Evolutionary conservation across 2,329 filamentous ascomycete genomes (phyloP).

Genomic region (Fusarium burgessii): DNA sequence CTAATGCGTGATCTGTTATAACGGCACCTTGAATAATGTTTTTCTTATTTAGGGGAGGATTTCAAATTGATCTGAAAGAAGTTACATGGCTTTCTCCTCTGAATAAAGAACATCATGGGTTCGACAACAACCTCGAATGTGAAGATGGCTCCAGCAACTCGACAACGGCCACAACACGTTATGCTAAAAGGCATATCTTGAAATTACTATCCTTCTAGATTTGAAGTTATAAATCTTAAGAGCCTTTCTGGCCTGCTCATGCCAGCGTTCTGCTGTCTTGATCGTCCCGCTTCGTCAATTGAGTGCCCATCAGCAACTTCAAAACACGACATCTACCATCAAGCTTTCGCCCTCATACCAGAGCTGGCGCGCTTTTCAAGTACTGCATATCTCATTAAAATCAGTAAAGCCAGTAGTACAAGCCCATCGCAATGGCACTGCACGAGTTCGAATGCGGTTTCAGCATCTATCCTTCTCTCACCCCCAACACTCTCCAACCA

Average conservation of each 20-base stretch:
- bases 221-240: background rate
- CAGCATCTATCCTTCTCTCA: constrained; percentile 1
- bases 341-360: no score
- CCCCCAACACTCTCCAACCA: background rate
- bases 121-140: background rate
- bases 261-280: no score
- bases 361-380: no score
- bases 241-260: background rate
- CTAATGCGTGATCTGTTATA: background rate
- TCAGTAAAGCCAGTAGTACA: background rate
- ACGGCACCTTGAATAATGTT: rapidly evolving
- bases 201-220: rapidly evolving
- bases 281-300: background rate
- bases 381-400: rapidly evolving
- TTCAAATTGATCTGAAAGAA: background rate
- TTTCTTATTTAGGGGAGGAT: rapidly evolving
- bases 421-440: background rate
- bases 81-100: background rate
- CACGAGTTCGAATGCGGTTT: constrained; percentile 2
- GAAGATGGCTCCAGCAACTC: background rate
- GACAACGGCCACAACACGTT: background rate
- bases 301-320: background rate
- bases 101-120: background rate
- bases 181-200: background rate
- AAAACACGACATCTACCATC: background rate